Base-by-base conservation (phyloP, 306 rosid species). In the Quercus aquifolioides region DNA sequence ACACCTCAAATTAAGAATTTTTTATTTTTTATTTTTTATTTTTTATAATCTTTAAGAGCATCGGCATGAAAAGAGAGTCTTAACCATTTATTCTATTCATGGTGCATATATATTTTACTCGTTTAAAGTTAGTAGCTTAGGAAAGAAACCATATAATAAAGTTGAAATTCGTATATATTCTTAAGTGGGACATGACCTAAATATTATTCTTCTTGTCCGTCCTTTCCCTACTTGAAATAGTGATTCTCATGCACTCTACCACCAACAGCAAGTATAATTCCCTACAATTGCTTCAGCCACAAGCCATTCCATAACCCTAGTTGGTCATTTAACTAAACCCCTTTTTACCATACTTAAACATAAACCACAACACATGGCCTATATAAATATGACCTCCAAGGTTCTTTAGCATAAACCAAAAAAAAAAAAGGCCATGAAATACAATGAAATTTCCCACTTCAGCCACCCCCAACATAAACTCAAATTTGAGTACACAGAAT, bases 391-490 rank as follows among this genome's bases (percentile, higher is more conserved):
- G 7, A 68, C 80, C 74, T 74, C 74, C 21, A 55, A n/a, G 58
- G 14, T 7, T 38, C 73, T 57, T 76, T 75, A 8, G 46, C 12
- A 41, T 41, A 41, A 8, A 41, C 46, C 11, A 8, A 41, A 41
- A 41, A 41, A 38, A 38, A 41, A 7, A 82, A 71, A 76, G 73
- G 76, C 43, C 79, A 93, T 90, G 96, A 95, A 83, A 83, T 91
- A 91, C 89, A 85, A 19, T 33, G 98, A 95, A 76, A 92, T 93
- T 59, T 84, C 93, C 26, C 98, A 95, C 84, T 91, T 88, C 84
- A 86, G 89, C 75, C 99, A 95, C 80, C 93, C 94, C 5, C 84
- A 95, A 52, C 99, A 95, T 94, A 89, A 83, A 63, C 94, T 95
- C 46, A 80, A 83, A 57, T 95, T 91, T 13, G 98, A 93, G 70